Evolutionary conservation across 176 grass and related monocot genomes (phyloP), one percentile per base, ranked within the genome.

Genomic region (Typha latifolia): DNA sequence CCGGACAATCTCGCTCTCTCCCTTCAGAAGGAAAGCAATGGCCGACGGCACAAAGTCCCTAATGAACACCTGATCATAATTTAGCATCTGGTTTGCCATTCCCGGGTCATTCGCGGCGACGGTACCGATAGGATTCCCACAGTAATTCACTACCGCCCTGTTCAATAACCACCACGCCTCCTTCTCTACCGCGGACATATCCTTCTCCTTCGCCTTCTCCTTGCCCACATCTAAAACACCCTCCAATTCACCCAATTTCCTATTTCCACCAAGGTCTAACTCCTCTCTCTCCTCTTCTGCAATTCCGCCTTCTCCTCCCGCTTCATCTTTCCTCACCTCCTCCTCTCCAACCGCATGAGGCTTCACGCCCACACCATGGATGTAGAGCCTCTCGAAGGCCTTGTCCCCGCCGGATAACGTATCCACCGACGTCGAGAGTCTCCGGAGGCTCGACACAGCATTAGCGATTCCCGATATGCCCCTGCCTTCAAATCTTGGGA

Each of bases 41-140:
- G 89, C 86, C 32, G 86, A 99, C 0, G 94, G 89, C 15, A 99
- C 86, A 16, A 99, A 99, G 55, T 93, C 94, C 86, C 94, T 90
- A 53, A 99, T 93, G 64, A 99, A 90, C 24, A 99, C 86, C 78
- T 99, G 94, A 48, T 99, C 94, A 23, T 99, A 93, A 75, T 93
- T 93, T 32, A 90, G 79, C 83, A 88, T 91, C 48, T 93, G 94
- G 69, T 80, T 93, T 16, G 64, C 76, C 48, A 64, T 74, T 59
- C 76, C 84, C 14, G 78, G 81, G 59, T 93, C 89, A 72, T 99
- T 93, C 16, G 94, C 86, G 0, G 94, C 89, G 64, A 99, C 78
- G 12, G 94, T 99, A 0, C 94, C 94, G 13, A 99, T 83, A 2
- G 86, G 73, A 11, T 73, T 90, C 34, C 84, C 79, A 53, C 89